These are phyloP conservation scores for Aureobasidium sp. DNA, from an alignment of 2,329 filamentous ascomycete genomes.

Conservation along the genomic window DNA sequence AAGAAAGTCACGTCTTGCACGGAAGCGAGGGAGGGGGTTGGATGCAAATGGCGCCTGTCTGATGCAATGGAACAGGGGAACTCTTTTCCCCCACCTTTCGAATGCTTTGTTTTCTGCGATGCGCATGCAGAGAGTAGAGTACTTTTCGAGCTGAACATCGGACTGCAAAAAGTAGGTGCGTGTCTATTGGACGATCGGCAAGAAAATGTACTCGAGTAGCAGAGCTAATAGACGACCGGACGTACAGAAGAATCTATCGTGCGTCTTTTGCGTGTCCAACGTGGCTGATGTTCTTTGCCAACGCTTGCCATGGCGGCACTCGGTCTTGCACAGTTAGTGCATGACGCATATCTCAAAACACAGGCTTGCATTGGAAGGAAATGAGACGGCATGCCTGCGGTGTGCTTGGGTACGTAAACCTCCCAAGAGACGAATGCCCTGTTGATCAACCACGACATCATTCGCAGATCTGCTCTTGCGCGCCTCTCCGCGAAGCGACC, in stretches of 20 bases:
- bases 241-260: not conserved
- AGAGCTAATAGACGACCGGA: not conserved
- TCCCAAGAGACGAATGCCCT: not conserved
- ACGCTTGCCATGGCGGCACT: not conserved
- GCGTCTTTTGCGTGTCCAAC: not conserved
- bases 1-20: not conserved
- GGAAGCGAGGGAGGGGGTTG: not conserved
- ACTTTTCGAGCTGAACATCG: not conserved
- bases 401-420: not conserved
- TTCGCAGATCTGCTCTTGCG: slow-evolving; percentile 3
- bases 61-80: slow-evolving; percentile 5
- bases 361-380: not conserved
- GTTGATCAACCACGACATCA: slow-evolving; percentile 11
- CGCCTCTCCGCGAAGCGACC: slow-evolving; percentile 7
- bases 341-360: slow-evolving; percentile 5
- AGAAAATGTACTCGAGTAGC: not conserved
- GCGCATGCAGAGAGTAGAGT: not conserved
- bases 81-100: not conserved
- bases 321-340: not conserved
- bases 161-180: not conserved
- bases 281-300: not conserved
- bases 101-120: not conserved
- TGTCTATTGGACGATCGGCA: not conserved
- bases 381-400: not conserved
- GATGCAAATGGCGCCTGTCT: not conserved